phyloP scores from a whole-genome alignment of 345 rosid species.

The Isatis tinctoria region DNA sequence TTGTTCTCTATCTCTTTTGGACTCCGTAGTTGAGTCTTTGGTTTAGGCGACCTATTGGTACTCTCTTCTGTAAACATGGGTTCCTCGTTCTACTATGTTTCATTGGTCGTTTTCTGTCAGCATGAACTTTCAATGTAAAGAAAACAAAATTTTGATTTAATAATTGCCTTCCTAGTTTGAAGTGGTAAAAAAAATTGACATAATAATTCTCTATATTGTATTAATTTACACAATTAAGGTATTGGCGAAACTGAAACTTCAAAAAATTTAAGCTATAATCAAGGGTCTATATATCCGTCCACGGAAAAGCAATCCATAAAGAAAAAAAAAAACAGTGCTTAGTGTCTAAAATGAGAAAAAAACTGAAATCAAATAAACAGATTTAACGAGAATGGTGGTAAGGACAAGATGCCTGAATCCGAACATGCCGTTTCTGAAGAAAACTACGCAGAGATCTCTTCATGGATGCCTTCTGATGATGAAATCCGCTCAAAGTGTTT shows the following conservation, averaged over 20 bases:
- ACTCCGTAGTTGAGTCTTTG: background rate
- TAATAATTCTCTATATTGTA: background rate
- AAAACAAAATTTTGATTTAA: background rate
- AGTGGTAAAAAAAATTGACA: background rate
- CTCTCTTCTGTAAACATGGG: background rate
- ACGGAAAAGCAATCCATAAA: background rate
- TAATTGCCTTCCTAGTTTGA: background rate
- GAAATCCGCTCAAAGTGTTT: background rate
- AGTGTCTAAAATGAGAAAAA: background rate
- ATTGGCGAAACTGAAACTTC: background rate
- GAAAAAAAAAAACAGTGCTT: background rate
- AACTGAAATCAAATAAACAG: background rate
- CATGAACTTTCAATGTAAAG: background rate
- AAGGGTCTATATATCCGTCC: background rate
- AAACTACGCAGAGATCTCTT: slow-evolving; percentile 22
- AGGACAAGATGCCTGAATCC: slow-evolving; percentile 19
- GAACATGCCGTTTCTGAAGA: slow-evolving; percentile 22
- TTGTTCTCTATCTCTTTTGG: background rate
- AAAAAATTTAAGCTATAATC: background rate
- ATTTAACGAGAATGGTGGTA: background rate
- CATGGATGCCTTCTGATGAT: slow-evolving; percentile 19
- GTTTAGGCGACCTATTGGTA: background rate
- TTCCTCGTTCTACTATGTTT: too few species aligned
- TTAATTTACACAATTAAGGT: background rate
- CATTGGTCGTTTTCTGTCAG: background rate